Evolutionary conservation across 495 filamentous ascomycete genomes (phyloP), one percentile per base, ranked within the genome.

Genomic region (Astrothelium subdiscretum): DNA sequence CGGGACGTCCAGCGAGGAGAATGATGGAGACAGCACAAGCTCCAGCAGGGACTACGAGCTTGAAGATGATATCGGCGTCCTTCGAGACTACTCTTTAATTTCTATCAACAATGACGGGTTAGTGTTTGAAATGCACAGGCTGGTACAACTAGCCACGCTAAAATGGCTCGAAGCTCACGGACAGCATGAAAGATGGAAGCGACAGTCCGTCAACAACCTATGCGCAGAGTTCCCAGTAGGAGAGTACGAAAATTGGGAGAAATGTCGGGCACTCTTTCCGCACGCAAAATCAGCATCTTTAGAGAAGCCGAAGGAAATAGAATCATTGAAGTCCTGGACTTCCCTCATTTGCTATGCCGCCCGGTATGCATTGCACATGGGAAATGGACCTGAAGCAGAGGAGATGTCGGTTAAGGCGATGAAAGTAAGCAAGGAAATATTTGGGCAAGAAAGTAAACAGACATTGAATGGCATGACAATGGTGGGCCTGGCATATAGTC

Each of bases 1-100:
- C n/a, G n/a, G n/a, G n/a, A n/a, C n/a, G n/a, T n/a, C n/a, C n/a
- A n/a, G 54, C 42, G 43, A 57, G 42, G 29, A 27, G 20, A 44
- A 62, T 61, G 61, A 68, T 58, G 62, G 67, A 48, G 60, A 65
- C 31, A 64, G 64, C 32, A 40, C 43, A 22, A 58, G 10, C 65
- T 67, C 66, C 48, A 22, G 65, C 35, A 61, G 40, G 52, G 66
- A 64, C 24, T 61, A 72, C 48, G 66, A 52, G 18, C 80, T 80
- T 66, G 74, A 80, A 59, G 71, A 76, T 2, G 75, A 81, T 67
- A 40, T 82, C 10, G 40, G 57, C 26, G 71, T 67, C 18, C 67
- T 82, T 31, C 60, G 68, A 63, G 68, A 74, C 58, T 79, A 74
- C 67, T 75, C 70, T 43, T 75, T 81, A n/a, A 71, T 81, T 61